Conservation (phyloP, 345 rosid species). For the Aegle marmelos region DNA sequence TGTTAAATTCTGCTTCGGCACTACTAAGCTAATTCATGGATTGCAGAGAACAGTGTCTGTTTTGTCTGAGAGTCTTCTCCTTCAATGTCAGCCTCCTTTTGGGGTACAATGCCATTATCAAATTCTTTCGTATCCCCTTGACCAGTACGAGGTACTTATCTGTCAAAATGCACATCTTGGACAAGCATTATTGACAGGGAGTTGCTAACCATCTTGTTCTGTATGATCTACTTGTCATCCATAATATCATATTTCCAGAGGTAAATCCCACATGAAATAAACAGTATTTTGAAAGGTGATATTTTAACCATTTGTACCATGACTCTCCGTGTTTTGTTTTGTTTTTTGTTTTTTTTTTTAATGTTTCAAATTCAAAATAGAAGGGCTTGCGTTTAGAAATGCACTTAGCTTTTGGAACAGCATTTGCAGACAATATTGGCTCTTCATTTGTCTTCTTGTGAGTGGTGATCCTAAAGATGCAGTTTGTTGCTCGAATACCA, state of each 20-base stretch:
- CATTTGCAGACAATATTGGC: not conserved
- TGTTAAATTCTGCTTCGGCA: not conserved
- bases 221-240: not conserved
- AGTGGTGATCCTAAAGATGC: not conserved
- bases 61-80: not conserved
- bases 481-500: not conserved
- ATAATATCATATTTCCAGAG: not conserved
- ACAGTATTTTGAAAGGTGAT: not conserved
- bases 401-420: not conserved
- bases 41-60: not conserved
- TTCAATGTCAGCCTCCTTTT: not conserved
- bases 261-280: not conserved
- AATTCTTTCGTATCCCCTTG: not conserved
- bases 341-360: not conserved
- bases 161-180: not conserved
- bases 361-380: not conserved
- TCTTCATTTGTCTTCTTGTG: not conserved
- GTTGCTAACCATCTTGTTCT: not conserved
- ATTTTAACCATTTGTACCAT: not conserved
- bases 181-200: not conserved
- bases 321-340: no score
- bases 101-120: not conserved
- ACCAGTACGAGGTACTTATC: not conserved
- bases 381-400: not conserved
- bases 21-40: not conserved